Evolutionary conservation across 495 filamentous ascomycete species (phyloP).

Genomic region (Trichocladium uniseriatum): DNA sequence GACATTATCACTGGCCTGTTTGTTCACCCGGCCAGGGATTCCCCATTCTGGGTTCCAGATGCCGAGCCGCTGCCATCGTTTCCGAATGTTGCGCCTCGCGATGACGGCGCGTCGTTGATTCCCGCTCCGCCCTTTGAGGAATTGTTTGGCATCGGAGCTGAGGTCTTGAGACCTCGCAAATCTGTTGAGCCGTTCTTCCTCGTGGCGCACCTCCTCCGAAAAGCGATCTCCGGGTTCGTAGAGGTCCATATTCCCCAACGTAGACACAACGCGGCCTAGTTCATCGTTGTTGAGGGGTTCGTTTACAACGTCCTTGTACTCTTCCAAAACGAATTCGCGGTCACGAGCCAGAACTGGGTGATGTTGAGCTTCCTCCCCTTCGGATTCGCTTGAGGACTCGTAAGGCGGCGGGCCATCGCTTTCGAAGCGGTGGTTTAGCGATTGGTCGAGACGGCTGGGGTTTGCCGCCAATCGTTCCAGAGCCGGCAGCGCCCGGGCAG

Average conservation of each 20-base stretch:
- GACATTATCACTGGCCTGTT: background rate
- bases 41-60: slow-evolving; percentile 17
- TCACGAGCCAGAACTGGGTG: background rate
- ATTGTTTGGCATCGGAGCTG: background rate
- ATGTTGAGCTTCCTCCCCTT: background rate
- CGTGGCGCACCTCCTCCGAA: background rate
- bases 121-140: background rate
- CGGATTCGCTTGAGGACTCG: background rate
- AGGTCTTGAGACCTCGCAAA: background rate
- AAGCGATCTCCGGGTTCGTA: background rate
- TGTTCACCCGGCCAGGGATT: slow-evolving; percentile 3
- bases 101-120: background rate
- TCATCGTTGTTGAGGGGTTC: background rate
- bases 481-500: background rate
- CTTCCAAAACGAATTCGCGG: background rate
- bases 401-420: slow-evolving; percentile 1
- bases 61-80: slow-evolving; percentile 11
- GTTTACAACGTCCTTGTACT: background rate
- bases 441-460: background rate
- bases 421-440: background rate
- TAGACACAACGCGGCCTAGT: background rate
- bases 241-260: background rate
- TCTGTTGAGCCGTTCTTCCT: background rate
- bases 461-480: background rate
- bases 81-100: slow-evolving; percentile 6